A percentile compares a stretch with the other conserved stretches of the same genome.
Conservation (phyloP, 768 basidiomycete genomes). For the Psilocybe cubensis region DNA sequence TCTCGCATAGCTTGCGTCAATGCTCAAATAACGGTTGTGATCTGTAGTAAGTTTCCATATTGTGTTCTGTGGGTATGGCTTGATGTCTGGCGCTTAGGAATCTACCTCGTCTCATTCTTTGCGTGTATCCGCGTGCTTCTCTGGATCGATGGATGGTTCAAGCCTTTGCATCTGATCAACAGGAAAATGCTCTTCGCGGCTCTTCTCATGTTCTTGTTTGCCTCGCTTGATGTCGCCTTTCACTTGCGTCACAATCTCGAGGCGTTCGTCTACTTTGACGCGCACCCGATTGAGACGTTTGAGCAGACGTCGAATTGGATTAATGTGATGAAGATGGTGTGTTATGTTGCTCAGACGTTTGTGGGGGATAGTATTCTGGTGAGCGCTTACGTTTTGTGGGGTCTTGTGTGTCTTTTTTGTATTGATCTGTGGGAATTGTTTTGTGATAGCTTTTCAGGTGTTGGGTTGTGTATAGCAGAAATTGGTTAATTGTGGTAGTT, state of each 20-base stretch:
- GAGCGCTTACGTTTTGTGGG: constrained; percentile 4
- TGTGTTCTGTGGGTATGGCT: too few relatives aligned
- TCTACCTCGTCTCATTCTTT: constrained; percentile 41
- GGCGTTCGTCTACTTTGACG: constrained; percentile 40
- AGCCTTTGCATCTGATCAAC: constrained; percentile 26
- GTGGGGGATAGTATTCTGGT: constrained; percentile 48
- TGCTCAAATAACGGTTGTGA: neutral
- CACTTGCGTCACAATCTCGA: constrained; percentile 44
- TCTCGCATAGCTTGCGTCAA: neutral
- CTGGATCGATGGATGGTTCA: constrained; percentile 31
- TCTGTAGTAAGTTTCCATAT: constrained; percentile 4
- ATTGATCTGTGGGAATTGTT: neutral
- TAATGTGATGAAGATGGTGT: constrained; percentile 44
- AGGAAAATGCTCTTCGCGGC: constrained; percentile 40
- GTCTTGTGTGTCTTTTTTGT: neutral
- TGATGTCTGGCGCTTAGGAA: too few relatives aligned
- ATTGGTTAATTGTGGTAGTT: constrained; percentile 31
- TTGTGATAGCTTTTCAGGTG: constrained; percentile 39
- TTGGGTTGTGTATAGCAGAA: constrained; percentile 37
- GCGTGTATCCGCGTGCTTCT: constrained; percentile 37
- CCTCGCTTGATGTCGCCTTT: constrained; percentile 43
- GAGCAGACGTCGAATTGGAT: constrained; percentile 40
- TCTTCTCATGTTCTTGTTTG: constrained; percentile 41
- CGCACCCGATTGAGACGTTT: constrained; percentile 36
- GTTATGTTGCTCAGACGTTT: constrained; percentile 45